Evolutionary conservation across 164 flowering plant genomes (phyloP), one percentile per base, ranked within the genome.

Genomic region (Annona cherimola): DNA sequence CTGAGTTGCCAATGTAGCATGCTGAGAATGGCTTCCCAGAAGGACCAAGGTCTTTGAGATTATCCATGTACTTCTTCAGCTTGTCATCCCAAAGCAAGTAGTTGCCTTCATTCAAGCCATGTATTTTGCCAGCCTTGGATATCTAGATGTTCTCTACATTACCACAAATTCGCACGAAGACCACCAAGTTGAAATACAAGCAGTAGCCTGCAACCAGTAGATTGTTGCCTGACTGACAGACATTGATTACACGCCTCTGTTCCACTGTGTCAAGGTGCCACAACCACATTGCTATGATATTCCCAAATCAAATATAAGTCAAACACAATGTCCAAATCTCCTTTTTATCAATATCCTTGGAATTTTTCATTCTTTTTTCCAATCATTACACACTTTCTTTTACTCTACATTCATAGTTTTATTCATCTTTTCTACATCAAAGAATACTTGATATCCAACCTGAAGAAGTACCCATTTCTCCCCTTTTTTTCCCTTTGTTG

Each of bases 181-280:
- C 87, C 18, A 92, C 77, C 0, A 97, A 92, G 92, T 97, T 94
- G 0, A 93, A 92, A 79, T 94, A 94, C 91, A 94, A 86, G 88
- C 98, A 94, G 76, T 92, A 94, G n/a, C 98, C 98, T 5, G 96
- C 96, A 0, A 97, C 96, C 26, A 92, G 85, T 2, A 92, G 82
- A 82, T 94, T 94, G 78, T 70, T 86, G 7, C 97, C 96, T 4
- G 98, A 96, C 70, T 94, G 98, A 81, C 96, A 92, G 18, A 94
- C 98, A 54, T 69, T 92, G 26, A 91, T 84, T 1, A 94, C 79
- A 65, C 98, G 92, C 81, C 74, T 90, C 77, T 87, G 85, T 71
- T 77, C 61, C 43, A 45, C 66, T 20, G 54, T 19, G 82, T 77
- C 89, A 5, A 91, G 89, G 97, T 91, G 90, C 83, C 74, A 55